Evolutionary conservation across 202 grass and related monocot species (phyloP), one percentile per base, ranked within the genome.

Genomic region (Setaria viridis): DNA sequence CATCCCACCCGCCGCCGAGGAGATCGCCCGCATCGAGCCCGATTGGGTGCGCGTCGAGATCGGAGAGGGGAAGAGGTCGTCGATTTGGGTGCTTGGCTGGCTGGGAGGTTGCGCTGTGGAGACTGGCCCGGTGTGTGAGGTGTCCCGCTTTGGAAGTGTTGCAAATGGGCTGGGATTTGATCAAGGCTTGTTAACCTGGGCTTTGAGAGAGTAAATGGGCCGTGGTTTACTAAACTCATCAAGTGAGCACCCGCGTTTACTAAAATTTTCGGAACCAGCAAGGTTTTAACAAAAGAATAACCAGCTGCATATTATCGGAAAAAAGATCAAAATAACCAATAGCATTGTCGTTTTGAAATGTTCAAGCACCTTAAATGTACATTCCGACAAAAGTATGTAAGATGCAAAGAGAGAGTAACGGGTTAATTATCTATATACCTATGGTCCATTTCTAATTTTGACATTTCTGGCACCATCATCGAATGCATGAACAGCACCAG

Each of bases 21-120:
- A 76, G 82, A 95, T 95, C 65, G 84, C 80, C 89, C 82, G 92
- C 91, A 96, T 93, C 87, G 76, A 54, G 76, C 82, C 46, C 35
- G 53, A 62, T 49, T 49, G 51, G 82, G 76, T 83, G 79, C 19
- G 72, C 17, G 68, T 54, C 49, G 59, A 90, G 89, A 87, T 84
- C 75, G 80, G 89, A 70, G 79, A 56, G 67, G 45, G 87, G 30
- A 39, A 39, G 67, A 72, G 43, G 51, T 80, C 80, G 84, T 34
- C 51, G 84, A 87, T 90, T 83, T 80, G 79, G 86, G 48, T 56
- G 57, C 33, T 49, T 0, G 42, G 37, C 37, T 39, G 3, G 37
- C 57, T 65, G 29, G 68, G 65, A 42, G n/a, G 56, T 58, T 79
- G 67, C 74, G 50, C 49, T 80, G 77, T 50, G 42, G 81, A 50